phyloP scores from a whole-genome alignment of 176 grass and related monocot genomes.

The Guadua angustifolia region DNA sequence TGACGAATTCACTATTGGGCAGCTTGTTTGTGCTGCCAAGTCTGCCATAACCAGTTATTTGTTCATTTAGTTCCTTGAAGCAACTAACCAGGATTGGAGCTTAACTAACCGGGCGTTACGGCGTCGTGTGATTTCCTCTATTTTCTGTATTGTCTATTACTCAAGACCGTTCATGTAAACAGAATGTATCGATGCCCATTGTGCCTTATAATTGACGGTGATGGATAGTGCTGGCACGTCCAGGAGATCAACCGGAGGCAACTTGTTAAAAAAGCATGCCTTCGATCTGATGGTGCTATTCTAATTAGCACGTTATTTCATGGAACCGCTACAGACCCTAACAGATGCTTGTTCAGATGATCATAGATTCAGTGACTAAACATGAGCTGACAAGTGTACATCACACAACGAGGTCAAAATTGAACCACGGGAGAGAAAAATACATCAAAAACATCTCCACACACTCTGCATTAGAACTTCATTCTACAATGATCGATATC shows the following conservation, averaged over 20 bases:
- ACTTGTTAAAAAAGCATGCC: not conserved
- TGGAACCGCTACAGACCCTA: not conserved
- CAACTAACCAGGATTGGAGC: too few relatives aligned
- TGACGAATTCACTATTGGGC: not conserved
- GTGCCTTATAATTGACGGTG: not conserved
- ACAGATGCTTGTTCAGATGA: not conserved
- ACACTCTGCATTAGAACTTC: not conserved
- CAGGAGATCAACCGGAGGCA: not conserved
- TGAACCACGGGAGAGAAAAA: not conserved
- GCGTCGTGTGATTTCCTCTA: not conserved
- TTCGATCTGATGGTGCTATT: not conserved
- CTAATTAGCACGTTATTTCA: not conserved
- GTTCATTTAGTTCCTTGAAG: too few relatives aligned
- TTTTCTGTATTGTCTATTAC: not conserved
- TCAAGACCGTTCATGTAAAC: not conserved
- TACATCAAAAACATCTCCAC: not conserved
- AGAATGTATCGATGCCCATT: not conserved
- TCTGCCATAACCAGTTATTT: not conserved
- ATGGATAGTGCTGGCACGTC: not conserved
- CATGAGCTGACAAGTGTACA: conserved; percentile 20
- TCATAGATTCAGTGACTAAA: not conserved
- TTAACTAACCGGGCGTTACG: too few relatives aligned
- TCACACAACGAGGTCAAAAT: conserved; percentile 12
- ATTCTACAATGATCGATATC: not conserved
- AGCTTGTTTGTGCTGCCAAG: not conserved